A percentile compares a stretch with the other conserved stretches of the same genome.
These are phyloP conservation scores for Ceriops zippeliana DNA, from an alignment of 345 rosid species.

Conservation along the genomic window DNA sequence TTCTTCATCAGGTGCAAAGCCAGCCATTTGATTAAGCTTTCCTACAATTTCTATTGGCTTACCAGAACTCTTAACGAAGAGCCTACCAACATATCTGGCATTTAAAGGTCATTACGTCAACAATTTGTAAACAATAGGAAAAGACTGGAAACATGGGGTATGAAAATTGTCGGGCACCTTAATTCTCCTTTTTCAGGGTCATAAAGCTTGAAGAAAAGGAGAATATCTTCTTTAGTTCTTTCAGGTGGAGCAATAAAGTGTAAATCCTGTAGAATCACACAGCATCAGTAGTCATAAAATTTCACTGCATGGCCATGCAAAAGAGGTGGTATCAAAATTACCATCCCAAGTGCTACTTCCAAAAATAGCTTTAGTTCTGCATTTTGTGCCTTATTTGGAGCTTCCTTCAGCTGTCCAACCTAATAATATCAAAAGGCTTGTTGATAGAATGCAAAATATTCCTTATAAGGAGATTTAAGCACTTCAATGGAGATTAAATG, in stretches of 20 bases:
- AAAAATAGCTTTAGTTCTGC: conserved; percentile 83
- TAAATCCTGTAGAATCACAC: conserved; percentile 52
- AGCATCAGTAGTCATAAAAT: not conserved
- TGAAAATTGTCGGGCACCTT: conserved; percentile 44
- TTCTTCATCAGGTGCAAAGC: conserved; percentile 80
- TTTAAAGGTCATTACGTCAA: conserved; percentile 23
- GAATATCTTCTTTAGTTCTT: conserved; percentile 69
- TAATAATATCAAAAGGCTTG: conserved; percentile 23
- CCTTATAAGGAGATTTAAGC: not conserved
- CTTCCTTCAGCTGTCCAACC: conserved; percentile 94
- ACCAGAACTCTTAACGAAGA: conserved; percentile 68
- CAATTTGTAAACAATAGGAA: not conserved
- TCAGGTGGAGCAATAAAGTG: conserved; percentile 57
- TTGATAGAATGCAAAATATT: not conserved
- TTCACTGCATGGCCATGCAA: not conserved
- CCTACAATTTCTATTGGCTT: conserved; percentile 75
- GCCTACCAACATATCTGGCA: conserved; percentile 78
- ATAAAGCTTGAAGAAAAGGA: conserved; percentile 89
- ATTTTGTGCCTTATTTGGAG: conserved; percentile 64
- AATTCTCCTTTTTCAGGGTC: conserved; percentile 73
- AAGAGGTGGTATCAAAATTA: conserved; percentile 22
- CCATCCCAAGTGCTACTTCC: conserved; percentile 84
- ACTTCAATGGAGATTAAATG: not conserved
- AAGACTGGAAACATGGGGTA: not conserved
- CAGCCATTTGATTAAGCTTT: conserved; percentile 84